Evolutionary conservation across 2,329 filamentous ascomycete species (phyloP).

Genomic region (Cercospora canescens): DNA sequence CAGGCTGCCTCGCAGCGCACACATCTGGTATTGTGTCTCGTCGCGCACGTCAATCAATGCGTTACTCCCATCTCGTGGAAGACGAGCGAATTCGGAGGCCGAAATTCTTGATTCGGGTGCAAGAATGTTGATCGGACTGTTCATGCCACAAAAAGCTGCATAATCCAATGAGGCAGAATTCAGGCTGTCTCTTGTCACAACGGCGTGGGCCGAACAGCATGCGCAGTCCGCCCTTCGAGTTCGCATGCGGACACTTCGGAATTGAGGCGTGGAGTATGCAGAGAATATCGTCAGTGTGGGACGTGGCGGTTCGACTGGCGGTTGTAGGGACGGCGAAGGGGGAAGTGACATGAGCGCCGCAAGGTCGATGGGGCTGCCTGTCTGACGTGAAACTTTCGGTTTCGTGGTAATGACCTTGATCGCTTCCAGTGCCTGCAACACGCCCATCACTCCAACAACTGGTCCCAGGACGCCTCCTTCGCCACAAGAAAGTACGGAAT

Average conservation of each 20-base stretch:
- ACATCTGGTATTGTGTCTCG: conserved; percentile 80
- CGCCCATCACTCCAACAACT: conserved; percentile 90
- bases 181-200: conserved; percentile 64
- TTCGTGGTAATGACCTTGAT: conserved; percentile 73
- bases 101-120: conserved; percentile 66
- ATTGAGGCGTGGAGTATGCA: conserved; percentile 55
- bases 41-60: conserved; percentile 82
- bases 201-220: conserved; percentile 67
- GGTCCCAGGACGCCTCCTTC: conserved; percentile 92
- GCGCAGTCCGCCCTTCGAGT: conserved; percentile 69
- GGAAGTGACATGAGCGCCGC: conserved; percentile 19
- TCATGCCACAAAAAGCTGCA: conserved; percentile 77
- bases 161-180: conserved; percentile 62
- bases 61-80: conserved; percentile 42
- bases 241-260: conserved; percentile 75
- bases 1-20: conserved; percentile 70
- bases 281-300: conserved; percentile 56
- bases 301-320: conserved; percentile 28
- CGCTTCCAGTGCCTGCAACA: conserved; percentile 85
- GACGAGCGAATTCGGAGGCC: conserved; percentile 58
- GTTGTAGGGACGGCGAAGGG: conserved; percentile 21
- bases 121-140: conserved; percentile 56
- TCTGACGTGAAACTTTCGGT: conserved; percentile 18
- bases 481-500: conserved; percentile 80
- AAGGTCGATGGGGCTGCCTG: conserved; percentile 7